Percentiles rank a stretch among this genome's conserved stretches.
Evolutionary conservation across 2,329 filamentous ascomycete genomes (phyloP).

Genomic region (Madurella fahalii): DNA sequence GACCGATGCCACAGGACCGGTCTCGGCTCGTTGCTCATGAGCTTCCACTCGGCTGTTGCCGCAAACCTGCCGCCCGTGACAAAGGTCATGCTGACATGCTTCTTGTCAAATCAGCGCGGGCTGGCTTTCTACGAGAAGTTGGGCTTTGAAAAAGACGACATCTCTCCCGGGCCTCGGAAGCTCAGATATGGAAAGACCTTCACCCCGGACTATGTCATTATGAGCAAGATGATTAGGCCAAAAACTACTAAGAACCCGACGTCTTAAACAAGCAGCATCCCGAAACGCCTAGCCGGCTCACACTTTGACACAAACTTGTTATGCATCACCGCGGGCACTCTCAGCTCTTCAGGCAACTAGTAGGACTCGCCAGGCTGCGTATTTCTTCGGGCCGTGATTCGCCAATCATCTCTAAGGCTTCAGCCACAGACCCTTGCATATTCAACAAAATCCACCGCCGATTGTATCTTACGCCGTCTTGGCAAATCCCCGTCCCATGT

Average conservation of each 20-base stretch:
- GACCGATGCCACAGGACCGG: slow-evolving; percentile 47
- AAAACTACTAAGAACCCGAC: not conserved
- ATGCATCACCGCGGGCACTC: too few species aligned
- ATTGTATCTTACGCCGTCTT: too few species aligned
- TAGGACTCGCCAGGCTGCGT: too few species aligned
- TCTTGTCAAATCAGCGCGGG: slow-evolving; percentile 56
- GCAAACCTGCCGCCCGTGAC: slow-evolving; percentile 48
- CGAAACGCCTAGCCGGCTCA: too few species aligned
- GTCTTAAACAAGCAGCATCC: too few species aligned
- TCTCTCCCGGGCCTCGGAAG: slow-evolving; percentile 50
- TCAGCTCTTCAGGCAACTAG: too few species aligned
- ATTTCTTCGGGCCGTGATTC: too few species aligned
- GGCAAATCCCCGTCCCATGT: too few species aligned
- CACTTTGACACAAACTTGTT: too few species aligned
- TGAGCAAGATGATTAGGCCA: slow-evolving; percentile 44
- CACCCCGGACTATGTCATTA: slow-evolving; percentile 55
- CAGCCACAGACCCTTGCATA: too few species aligned
- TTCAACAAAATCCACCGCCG: too few species aligned
- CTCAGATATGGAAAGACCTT: slow-evolving; percentile 52
- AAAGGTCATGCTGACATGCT: slow-evolving; percentile 74
- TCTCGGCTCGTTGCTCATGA: slow-evolving; percentile 58
- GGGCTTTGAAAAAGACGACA: slow-evolving; percentile 54
- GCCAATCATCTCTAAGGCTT: too few species aligned
- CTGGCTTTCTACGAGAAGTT: slow-evolving; percentile 57
- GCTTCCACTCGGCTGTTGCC: slow-evolving; percentile 50